These are phyloP conservation scores for Tothia fuscella DNA, from an alignment of 2,329 filamentous ascomycete genomes.

Conservation along the genomic window DNA sequence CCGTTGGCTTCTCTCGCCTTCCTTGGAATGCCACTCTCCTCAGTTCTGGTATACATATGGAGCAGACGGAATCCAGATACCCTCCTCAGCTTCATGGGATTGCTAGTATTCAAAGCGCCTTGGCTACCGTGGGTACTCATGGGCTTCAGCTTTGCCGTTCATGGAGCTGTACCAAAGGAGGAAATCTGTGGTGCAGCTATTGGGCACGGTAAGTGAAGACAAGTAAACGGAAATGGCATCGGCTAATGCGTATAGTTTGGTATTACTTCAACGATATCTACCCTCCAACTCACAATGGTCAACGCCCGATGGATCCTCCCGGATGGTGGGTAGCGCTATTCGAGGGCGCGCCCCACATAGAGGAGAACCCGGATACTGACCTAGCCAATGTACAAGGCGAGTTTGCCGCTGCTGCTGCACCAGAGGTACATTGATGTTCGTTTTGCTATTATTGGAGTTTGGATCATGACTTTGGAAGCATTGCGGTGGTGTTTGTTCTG, in stretches of 20 bases:
- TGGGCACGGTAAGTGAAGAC: slow-evolving; percentile 51
- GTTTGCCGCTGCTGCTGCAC: slow-evolving; percentile 4
- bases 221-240: background rate
- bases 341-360: slow-evolving; percentile 32
- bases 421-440: slow-evolving; percentile 4
- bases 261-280: slow-evolving; percentile 98
- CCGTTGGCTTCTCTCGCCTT: slow-evolving; percentile 87
- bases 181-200: slow-evolving; percentile 93
- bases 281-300: slow-evolving; percentile 75
- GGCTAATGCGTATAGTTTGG: slow-evolving; percentile 48
- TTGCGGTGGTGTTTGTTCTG: no score
- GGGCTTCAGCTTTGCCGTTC: slow-evolving; percentile 81
- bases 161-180: slow-evolving; percentile 82
- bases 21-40: slow-evolving; percentile 84
- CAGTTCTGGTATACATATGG: slow-evolving; percentile 96
- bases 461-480: no score
- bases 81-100: slow-evolving; percentile 69
- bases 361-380: slow-evolving; percentile 2
- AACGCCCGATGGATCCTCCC: slow-evolving; percentile 78
- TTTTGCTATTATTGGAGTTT: no score
- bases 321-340: slow-evolving; percentile 82
- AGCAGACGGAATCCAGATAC: slow-evolving; percentile 89
- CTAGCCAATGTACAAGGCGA: slow-evolving; percentile 6
- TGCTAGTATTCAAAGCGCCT: slow-evolving; percentile 85
- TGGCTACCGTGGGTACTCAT: slow-evolving; percentile 95